Evolutionary conservation across 805 yeast species (phyloP), one percentile per base, ranked within the genome.

Genomic region (Metschnikowia rubicola): DNA sequence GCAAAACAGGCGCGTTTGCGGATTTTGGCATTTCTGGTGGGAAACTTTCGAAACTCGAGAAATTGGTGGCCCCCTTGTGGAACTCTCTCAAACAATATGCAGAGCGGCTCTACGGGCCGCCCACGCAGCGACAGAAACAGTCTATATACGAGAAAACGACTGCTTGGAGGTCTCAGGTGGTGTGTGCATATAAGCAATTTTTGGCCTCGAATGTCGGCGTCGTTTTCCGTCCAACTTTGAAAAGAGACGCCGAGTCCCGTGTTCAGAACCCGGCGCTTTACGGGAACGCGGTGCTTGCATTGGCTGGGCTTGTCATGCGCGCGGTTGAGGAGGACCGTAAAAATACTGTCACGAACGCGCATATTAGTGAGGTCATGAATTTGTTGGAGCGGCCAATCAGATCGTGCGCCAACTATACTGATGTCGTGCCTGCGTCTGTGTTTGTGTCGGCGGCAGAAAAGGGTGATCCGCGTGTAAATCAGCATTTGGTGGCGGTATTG

Each of bases 281-380:
- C 46, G 87, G 87, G 5, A 81, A 84, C 58, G 78, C 88, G 0
- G 79, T 84, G 15, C 76, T 84, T 41, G 73, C 86, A 2, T 61
- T 85, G 10, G 67, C 88, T 2, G 74, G 83, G 42, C 67, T 84
- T 46, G 67, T 83, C 15, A 64, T 81, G 6, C 81, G 79, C 57
- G 80, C 90, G 1, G 72, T 79, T 21, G 80, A 77, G 41, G 90
- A 85, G 59, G 90, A 84, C 52, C 79, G 79, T 47, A 75, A 69
- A 44, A 75, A 79, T 28, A 67, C 75, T 7, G 78, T 84, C 2
- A 74, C 75, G 3, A 74, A 76, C 9, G 70, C 80, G 12, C 67
- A 69, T 17, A 73, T 86, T 13, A 75, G 84, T 8, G 85, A 84
- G 37, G 76, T 80, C 2, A 65, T 86, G 46, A 79, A 79, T 34